Evolutionary conservation across 768 basidiomycete species (phyloP).

Genomic region (Tricholoma furcatifolium): DNA sequence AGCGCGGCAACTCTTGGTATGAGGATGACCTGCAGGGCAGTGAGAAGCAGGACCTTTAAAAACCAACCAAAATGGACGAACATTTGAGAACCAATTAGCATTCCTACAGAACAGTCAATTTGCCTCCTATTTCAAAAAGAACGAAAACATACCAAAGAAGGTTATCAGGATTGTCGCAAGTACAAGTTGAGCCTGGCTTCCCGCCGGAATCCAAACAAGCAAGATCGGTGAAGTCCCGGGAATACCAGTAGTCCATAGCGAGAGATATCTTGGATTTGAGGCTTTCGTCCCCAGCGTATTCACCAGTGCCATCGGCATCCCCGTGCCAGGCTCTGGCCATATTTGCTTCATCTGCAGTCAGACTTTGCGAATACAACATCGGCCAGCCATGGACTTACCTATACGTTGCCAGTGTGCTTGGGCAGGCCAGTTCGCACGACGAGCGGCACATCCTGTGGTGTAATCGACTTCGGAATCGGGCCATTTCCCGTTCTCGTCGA

Average conservation of each 20-base stretch:
- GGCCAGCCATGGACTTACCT: slow-evolving; percentile 24
- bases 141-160: slow-evolving; percentile 24
- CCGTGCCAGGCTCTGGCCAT: slow-evolving; percentile 54
- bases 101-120: slow-evolving; percentile 32
- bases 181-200: slow-evolving; percentile 32
- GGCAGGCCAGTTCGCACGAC: slow-evolving; percentile 58
- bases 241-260: slow-evolving; percentile 54
- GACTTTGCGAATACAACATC: neutral
- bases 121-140: neutral
- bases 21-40: slow-evolving; percentile 40
- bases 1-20: slow-evolving; percentile 50
- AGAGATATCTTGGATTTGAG: slow-evolving; percentile 31
- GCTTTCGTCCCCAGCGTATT: slow-evolving; percentile 33
- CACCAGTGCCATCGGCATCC: slow-evolving; percentile 35
- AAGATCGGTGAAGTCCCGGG: slow-evolving; percentile 43
- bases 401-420: slow-evolving; percentile 49
- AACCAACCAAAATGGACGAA: slow-evolving; percentile 16
- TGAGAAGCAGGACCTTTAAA: neutral
- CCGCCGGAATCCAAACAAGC: slow-evolving; percentile 49
- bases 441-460: slow-evolving; percentile 48
- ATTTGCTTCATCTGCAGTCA: slow-evolving; percentile 30
- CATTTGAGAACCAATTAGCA: slow-evolving; percentile 53
- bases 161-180: slow-evolving; percentile 43
- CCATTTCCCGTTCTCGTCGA: slow-evolving; percentile 38
- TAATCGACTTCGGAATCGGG: slow-evolving; percentile 45